phyloP scores from a whole-genome alignment of 2,329 filamentous ascomycete genomes.

The Parastagonospora nodorum region DNA sequence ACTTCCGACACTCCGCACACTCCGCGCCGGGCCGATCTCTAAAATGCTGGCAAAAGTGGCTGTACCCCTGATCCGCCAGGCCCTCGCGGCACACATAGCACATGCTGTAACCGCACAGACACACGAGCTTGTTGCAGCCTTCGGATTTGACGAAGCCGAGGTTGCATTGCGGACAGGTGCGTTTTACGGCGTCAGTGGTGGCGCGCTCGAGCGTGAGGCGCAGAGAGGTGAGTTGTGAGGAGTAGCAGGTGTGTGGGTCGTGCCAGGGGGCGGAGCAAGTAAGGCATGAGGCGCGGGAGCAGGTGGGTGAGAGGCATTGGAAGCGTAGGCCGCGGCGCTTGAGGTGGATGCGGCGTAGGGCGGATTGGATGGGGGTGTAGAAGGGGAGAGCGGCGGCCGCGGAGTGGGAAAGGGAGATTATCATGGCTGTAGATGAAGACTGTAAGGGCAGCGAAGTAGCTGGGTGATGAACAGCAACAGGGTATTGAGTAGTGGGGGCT shows the following conservation, averaged over 20 bases:
- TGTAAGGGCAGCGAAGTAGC: slow-evolving; percentile 60
- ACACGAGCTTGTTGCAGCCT: slow-evolving; percentile 97
- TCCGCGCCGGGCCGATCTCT: slow-evolving; percentile 75
- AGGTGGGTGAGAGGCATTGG: slow-evolving; percentile 72
- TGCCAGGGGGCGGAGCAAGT: slow-evolving; percentile 81
- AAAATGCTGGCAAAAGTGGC: slow-evolving; percentile 96
- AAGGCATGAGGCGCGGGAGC: slow-evolving; percentile 75
- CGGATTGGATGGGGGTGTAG: slow-evolving; percentile 57
- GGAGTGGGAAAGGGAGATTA: slow-evolving; percentile 22
- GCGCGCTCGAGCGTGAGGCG: slow-evolving; percentile 90
- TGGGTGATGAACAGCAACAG: slow-evolving; percentile 51
- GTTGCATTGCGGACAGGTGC: slow-evolving; percentile 89
- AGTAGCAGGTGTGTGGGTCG: slow-evolving; percentile 89
- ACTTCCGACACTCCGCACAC: slow-evolving; percentile 75
- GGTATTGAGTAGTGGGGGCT: slow-evolving; percentile 40
- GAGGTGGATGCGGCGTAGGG: slow-evolving; percentile 70
- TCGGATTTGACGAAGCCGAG: slow-evolving; percentile 90
- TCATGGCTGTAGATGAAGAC: slow-evolving; percentile 42
- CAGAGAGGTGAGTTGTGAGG: slow-evolving; percentile 72
- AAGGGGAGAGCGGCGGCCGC: slow-evolving; percentile 23
- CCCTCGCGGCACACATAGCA: slow-evolving; percentile 86
- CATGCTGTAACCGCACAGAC: slow-evolving; percentile 96
- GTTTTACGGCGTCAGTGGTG: slow-evolving; percentile 91
- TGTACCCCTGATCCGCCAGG: slow-evolving; percentile 74
- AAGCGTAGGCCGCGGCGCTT: slow-evolving; percentile 77